phyloP scores from a whole-genome alignment of 129 eudicot species.

The Centrapalus pauciflorus region DNA sequence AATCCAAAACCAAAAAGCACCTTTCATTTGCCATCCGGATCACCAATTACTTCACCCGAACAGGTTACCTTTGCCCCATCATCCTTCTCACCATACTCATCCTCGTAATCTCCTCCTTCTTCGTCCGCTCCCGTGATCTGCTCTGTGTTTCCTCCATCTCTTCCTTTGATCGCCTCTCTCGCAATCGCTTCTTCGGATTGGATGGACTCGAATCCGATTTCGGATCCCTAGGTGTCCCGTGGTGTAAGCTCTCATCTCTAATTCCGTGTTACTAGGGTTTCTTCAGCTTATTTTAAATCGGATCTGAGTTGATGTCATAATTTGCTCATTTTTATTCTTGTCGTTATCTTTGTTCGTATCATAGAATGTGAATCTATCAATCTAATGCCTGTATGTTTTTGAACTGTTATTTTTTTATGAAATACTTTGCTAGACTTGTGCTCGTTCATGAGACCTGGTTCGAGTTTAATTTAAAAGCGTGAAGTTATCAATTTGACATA shows the following conservation, averaged over 20 bases:
- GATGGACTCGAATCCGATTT: slow-evolving; percentile 79
- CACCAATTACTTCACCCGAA: slow-evolving; percentile 51
- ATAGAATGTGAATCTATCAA: background rate
- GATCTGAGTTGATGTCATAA: slow-evolving; percentile 10
- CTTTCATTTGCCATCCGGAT: slow-evolving; percentile 43
- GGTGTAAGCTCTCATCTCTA: slow-evolving; percentile 61
- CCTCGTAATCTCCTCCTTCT: slow-evolving; percentile 32
- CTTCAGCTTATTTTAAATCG: background rate
- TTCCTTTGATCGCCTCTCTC: slow-evolving; percentile 55
- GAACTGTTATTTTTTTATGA: background rate
- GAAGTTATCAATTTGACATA: background rate
- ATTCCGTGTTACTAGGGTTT: slow-evolving; percentile 1
- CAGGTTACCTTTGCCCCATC: slow-evolving; percentile 56
- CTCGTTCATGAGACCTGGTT: background rate
- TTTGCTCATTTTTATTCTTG: background rate
- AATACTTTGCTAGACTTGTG: background rate
- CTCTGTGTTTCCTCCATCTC: slow-evolving; percentile 60
- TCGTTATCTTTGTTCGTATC: background rate
- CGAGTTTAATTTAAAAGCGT: background rate
- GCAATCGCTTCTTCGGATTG: slow-evolving; percentile 58
- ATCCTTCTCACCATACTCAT: slow-evolving; percentile 19
- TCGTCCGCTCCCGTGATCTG: slow-evolving; percentile 47
- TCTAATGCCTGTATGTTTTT: background rate
- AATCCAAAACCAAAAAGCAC: slow-evolving; percentile 69
- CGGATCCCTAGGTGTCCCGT: slow-evolving; percentile 87